Base-by-base conservation (phyloP, 345 rosid species). In the Excoecaria cochinchinensis region DNA sequence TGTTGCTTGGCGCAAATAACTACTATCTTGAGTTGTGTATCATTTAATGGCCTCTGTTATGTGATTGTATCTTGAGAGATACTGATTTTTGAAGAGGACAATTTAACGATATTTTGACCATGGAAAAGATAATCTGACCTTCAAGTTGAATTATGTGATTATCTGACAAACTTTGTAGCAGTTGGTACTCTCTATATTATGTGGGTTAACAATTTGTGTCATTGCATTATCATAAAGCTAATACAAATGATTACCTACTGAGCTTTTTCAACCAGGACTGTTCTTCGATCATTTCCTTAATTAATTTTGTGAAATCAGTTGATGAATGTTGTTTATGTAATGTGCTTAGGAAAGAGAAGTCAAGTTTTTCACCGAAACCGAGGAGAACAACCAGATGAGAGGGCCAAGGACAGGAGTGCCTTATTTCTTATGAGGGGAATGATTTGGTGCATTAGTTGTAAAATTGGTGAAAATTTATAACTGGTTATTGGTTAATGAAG, bases 311-410 rank as follows among this genome's bases (percentile, higher is more conserved):
- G 71, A 31, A 62, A 24, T 22, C 31, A 38, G 2, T 48, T 17
- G 14, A 42, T n/a, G 44, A 13, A 11, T 40, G 11, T 57, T 69
- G 52, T 48, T 8, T 24, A 38, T 72, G 53, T 81, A 16, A 59
- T 79, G 38, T 71, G 21, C 65, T 57, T 74, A 95, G 99, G 99
- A 95, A 86, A 92, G 98, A 70, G 99, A 93, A 78, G 99, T 95
- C 79, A 93, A 93, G 81, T 93, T 95, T 78, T 95, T 95, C 85
- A 95, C 98, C 0, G 97, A 95, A 85, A 95, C 99, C 0, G 99
- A 95, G 80, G 99, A 95, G 90, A 95, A 95, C 89, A 93, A 91
- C 79, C 99, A 93, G 83, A 95, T 93, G 99, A 91, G 99, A 85
- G 99, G 99, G 69, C 99, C 99, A 42, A 88, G 99, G 80, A 91